These are phyloP conservation scores for Penicillium samsonianum DNA, from an alignment of 495 filamentous ascomycete genomes.

Conservation along the genomic window DNA sequence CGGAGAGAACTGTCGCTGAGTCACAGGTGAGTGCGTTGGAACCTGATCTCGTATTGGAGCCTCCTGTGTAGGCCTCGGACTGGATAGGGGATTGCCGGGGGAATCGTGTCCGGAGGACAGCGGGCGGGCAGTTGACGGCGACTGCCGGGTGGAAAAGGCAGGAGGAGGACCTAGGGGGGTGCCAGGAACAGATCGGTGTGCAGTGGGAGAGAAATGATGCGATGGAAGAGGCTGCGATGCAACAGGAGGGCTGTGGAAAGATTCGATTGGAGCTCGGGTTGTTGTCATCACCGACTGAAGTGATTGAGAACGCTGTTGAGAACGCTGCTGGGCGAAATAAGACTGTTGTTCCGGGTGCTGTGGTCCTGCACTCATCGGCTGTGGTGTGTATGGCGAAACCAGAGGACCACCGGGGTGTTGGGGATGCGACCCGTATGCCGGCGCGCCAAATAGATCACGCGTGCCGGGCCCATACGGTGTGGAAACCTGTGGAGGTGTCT, in stretches of 20 bases:
- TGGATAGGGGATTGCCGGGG: conserved; percentile 39
- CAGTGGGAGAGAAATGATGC: conserved; percentile 44
- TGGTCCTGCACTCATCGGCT: conserved; percentile 30
- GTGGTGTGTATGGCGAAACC: conserved; percentile 40
- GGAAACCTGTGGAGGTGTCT: conserved; percentile 39
- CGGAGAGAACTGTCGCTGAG: conserved; percentile 29
- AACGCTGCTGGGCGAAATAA: conserved; percentile 46
- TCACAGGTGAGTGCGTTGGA: conserved; percentile 33
- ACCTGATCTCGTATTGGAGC: conserved; percentile 25
- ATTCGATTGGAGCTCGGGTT: conserved; percentile 36
- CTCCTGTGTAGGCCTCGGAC: conserved; percentile 37
- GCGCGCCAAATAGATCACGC: conserved; percentile 42
- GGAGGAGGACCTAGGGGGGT: conserved; percentile 52
- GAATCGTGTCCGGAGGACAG: conserved; percentile 39
- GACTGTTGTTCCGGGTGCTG: conserved; percentile 41
- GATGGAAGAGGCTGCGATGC: conserved; percentile 38
- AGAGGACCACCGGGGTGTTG: conserved; percentile 32
- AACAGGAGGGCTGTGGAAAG: conserved; percentile 43
- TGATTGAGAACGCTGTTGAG: conserved; percentile 50
- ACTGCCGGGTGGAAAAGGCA: conserved; percentile 35
- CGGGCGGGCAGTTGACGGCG: conserved; percentile 37
- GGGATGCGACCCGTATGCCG: conserved; percentile 35
- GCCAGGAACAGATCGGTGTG: conserved; percentile 46
- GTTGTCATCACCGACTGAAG: conserved; percentile 50
- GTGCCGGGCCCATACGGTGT: conserved; percentile 37